Base-by-base conservation (phyloP, 495 filamentous ascomycete species). In the Aspergillus kassunensis region DNA sequence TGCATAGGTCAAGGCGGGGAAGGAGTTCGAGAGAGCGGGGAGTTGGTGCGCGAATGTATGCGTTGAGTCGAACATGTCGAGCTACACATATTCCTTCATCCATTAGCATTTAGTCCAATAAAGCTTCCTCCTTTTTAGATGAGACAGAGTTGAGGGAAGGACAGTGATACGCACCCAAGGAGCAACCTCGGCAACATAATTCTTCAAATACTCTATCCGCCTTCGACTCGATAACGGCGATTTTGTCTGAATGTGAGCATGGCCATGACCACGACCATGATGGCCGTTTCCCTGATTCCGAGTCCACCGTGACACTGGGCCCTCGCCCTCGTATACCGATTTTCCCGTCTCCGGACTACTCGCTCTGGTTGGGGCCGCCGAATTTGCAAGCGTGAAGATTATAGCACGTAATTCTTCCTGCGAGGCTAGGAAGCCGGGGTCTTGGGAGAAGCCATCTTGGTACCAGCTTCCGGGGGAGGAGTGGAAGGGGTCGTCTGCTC, bases 11-110 rank as follows among this genome's bases (percentile, higher is more conserved):
- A 76, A 62, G 3, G 73, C 64, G 1, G 71, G 70, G 35, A 67
- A 76, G 1, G 55, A 62, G 3, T 61, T 63, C 18, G 71, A 70
- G 10, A 75, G 56, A 2, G 63, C 62, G 5, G 70, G 71, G 23
- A 74, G 57, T 36, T 76, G 69, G 1, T 72, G 57, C 13, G 66
- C 66, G 54, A 76, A 76, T 7, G 64, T 66, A 34, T 64, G 67
- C 34, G 66, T 60, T 18, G 65, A 68, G 47, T 79, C 76, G 47
- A 79, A 78, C 72, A 74, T 79, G 51, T 79, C 76, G 4, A 79
- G 73, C 73, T 72, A 40, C 16, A 23, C 24, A 27, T 27, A 9
- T 27, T 27, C 9, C 24, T 27, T 4, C 9, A 27, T 27, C 24
- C 24, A 27, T 27, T 27, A 27, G 24, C n/a, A n/a, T n/a, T n/a